phyloP scores from a whole-genome alignment of 148 eudicot genomes.

The Dysphania ambrosioides region DNA sequence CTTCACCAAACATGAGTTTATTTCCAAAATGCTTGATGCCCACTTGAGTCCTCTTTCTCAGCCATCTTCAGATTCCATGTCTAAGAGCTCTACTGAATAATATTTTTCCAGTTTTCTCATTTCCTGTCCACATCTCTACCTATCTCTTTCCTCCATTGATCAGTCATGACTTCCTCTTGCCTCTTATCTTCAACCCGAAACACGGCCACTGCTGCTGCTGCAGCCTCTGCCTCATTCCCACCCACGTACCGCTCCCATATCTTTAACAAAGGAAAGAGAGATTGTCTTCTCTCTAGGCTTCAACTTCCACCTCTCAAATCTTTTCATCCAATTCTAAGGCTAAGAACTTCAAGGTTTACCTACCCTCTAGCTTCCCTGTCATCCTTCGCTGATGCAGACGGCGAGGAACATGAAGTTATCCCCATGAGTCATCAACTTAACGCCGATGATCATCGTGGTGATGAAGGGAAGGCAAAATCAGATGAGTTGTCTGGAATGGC shows the following conservation, averaged over 20 bases:
- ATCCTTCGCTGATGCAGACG: constrained; percentile 66
- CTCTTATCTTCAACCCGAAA: constrained; percentile 54
- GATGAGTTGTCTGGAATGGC: constrained; percentile 65
- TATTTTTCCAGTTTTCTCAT: too few species aligned
- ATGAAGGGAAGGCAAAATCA: constrained; percentile 22
- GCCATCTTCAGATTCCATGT: constrained; percentile 48
- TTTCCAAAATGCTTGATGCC: constrained; percentile 27
- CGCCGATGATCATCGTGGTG: constrained; percentile 16
- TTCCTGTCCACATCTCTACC: neutral
- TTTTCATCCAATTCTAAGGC: constrained; percentile 37
- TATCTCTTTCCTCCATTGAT: neutral
- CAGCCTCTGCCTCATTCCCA: constrained; percentile 3
- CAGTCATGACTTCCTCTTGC: constrained; percentile 60
- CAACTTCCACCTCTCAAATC: constrained; percentile 31
- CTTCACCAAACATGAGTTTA: constrained; percentile 28
- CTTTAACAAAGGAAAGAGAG: constrained; percentile 28
- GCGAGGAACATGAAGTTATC: constrained; percentile 30
- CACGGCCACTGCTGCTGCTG: too few species aligned
- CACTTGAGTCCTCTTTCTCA: constrained; percentile 19
- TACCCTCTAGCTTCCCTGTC: constrained; percentile 67
- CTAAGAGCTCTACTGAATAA: constrained; percentile 43
- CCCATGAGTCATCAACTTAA: constrained; percentile 9
- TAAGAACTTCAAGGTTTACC: constrained; percentile 30
- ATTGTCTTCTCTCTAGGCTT: constrained; percentile 30
- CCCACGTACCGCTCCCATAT: constrained; percentile 31